phyloP scores from a whole-genome alignment of 2,329 filamentous ascomycete species.

The Chalara sp. region DNA sequence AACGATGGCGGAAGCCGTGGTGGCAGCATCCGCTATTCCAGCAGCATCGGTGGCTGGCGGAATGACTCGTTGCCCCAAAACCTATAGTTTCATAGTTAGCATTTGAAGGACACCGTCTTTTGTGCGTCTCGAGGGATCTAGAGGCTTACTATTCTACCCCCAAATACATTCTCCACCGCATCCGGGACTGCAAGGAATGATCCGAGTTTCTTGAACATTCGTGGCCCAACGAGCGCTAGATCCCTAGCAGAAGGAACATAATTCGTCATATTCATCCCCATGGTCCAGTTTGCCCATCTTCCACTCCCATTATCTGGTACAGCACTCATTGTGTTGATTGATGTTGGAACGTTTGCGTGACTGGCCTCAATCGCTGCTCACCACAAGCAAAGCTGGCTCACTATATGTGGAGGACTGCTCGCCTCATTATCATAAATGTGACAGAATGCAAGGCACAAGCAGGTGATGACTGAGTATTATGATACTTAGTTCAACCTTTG shows the following conservation, averaged over 20 bases:
- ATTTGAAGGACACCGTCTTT: neutral
- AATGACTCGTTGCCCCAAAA: conserved; percentile 50
- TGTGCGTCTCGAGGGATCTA: neutral
- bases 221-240: conserved; percentile 61
- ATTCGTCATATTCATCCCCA: conserved; percentile 42
- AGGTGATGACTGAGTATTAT: too few relatives aligned
- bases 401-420: too few relatives aligned
- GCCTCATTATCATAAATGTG: too few relatives aligned
- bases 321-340: too few relatives aligned
- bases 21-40: conserved; percentile 32
- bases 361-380: neutral
- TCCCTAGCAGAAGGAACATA: conserved; percentile 61
- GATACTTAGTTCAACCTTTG: too few relatives aligned
- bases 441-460: too few relatives aligned
- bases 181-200: conserved; percentile 56
- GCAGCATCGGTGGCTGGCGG: conserved; percentile 47
- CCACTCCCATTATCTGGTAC: too few relatives aligned
- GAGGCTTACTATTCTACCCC: conserved; percentile 31
- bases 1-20: conserved; percentile 35
- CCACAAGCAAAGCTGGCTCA: neutral
- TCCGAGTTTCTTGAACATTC: conserved; percentile 62
- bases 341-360: too few relatives aligned
- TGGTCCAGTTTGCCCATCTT: conserved; percentile 44
- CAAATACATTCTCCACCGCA: conserved; percentile 46
- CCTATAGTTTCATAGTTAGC: neutral